A percentile compares a stretch with the other conserved stretches of the same genome.
These are phyloP conservation scores for Poa annua DNA, from an alignment of 176 grass and related monocot species.

Conservation along the genomic window DNA sequence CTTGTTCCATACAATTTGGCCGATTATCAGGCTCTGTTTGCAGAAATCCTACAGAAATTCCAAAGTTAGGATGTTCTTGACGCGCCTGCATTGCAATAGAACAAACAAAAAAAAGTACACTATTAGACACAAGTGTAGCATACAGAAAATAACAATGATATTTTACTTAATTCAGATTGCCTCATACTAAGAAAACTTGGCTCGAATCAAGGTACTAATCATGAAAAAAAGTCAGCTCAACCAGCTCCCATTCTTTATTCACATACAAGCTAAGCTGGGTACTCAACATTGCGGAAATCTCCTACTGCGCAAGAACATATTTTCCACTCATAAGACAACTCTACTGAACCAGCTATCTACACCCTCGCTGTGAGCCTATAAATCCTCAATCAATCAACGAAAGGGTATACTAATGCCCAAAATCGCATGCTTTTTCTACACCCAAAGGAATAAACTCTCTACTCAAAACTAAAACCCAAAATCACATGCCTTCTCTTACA, in stretches of 20 bases:
- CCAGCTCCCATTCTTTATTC: background rate
- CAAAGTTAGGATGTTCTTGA: conserved; percentile 24
- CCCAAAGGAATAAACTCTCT: background rate
- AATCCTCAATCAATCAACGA: background rate
- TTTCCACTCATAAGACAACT: background rate
- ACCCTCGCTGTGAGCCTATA: background rate
- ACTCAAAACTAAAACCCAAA: background rate
- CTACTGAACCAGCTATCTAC: background rate
- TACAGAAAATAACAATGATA: background rate
- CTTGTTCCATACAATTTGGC: conserved; percentile 29
- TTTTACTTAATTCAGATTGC: background rate
- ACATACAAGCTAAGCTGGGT: background rate
- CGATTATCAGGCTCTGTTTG: conserved; percentile 14
- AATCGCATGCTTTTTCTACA: too few relatives aligned
- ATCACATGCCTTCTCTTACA: background rate
- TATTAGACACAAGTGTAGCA: conserved; percentile 32
- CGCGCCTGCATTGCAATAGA: conserved; percentile 19
- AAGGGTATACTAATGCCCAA: too few relatives aligned
- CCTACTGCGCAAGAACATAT: background rate
- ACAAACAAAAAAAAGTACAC: background rate
- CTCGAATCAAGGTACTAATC: conserved; percentile 19
- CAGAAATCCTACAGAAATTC: background rate
- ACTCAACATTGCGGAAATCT: background rate
- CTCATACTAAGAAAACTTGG: conserved; percentile 10
- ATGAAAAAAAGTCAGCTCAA: background rate